phyloP scores from a whole-genome alignment of 2,329 filamentous ascomycete species.

The Stylonectria norvegica region DNA sequence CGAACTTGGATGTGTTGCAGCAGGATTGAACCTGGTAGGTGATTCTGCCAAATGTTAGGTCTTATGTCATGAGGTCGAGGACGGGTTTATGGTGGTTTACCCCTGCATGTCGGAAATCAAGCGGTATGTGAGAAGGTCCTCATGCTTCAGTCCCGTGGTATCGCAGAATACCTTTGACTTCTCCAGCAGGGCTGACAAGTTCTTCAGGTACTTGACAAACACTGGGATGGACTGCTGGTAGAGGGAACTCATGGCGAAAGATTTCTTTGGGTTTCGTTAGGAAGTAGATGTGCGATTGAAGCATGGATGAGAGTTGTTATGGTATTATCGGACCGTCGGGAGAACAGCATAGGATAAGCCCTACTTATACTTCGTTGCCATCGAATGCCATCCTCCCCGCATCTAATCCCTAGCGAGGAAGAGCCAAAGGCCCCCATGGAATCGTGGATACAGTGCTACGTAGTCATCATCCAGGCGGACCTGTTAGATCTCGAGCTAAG shows the following conservation, averaged over 20 bases:
- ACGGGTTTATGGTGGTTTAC: neutral
- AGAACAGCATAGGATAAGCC: no score
- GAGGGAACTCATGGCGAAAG: conserved; percentile 25
- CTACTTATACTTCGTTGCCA: no score
- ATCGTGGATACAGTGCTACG: no score
- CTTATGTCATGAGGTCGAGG: neutral
- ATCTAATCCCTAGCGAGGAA: neutral
- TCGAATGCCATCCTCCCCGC: neutral
- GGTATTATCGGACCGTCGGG: no score
- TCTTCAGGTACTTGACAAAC: conserved; percentile 27
- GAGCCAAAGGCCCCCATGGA: neutral
- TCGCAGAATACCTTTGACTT: conserved; percentile 17
- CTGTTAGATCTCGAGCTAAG: no score
- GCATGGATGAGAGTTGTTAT: no score
- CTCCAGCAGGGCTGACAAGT: conserved; percentile 21
- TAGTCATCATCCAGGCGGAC: no score
- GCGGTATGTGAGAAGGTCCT: conserved; percentile 17
- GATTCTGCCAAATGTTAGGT: conserved; percentile 7
- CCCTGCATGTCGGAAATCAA: conserved; percentile 22
- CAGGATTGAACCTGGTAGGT: conserved; percentile 24
- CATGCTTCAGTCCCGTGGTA: conserved; percentile 20
- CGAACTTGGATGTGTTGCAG: conserved; percentile 25
- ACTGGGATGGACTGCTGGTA: conserved; percentile 26
- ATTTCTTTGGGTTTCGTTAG: no score
- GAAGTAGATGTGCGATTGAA: no score